Base-by-base conservation (phyloP, 176 grass and related monocot genomes). In the Typha latifolia region DNA sequence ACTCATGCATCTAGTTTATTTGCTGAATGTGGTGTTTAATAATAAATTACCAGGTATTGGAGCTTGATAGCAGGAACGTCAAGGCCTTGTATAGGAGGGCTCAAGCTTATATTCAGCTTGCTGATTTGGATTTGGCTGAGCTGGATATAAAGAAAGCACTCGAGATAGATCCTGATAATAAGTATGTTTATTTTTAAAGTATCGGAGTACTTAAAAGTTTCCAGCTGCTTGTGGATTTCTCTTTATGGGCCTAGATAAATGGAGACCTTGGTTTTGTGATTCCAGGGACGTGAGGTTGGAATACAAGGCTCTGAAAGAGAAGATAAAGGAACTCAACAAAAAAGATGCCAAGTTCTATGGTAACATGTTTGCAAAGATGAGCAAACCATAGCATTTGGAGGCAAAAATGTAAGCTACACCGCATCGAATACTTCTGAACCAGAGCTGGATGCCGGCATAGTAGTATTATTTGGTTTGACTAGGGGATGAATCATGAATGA, bases 261-360 rank as follows among this genome's bases (percentile, higher is more conserved):
- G 14, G 47, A 19, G 1, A 18, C 19, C 6, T 1, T 76, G 26
- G 16, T 51, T n/a, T 47, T 20, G 3, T 37, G 3, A 3, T 74
- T 5, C 43, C 73, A 96, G 91, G 73, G 91, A 96, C 73, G 84
- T 96, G 69, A 96, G 90, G 68, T 62, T 82, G 62, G 87, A 84
- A 62, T 96, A 87, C 62, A 96, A 87, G 64, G 79, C 53, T 7
- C 77, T 96, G 59, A 96, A 96, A 73, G 91, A 96, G 47, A 96
- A 87, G 68, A 69, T 90, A 67, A 90, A 84, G 84, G 91, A 96
- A 48, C 73, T 70, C 76, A 96, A 96, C 79, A 90, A 87, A 63
- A 80, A 84, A 75, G 91, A 96, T 43, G 87, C 91, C 49, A 83
- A 96, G 63, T 96, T 96, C 82, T 96, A 96, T 70, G 89, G 91